A percentile compares a stretch with the other conserved stretches of the same genome.
Conservation (phyloP, 2,329 filamentous ascomycete genomes). For the Epichloe sylvatica region DNA sequence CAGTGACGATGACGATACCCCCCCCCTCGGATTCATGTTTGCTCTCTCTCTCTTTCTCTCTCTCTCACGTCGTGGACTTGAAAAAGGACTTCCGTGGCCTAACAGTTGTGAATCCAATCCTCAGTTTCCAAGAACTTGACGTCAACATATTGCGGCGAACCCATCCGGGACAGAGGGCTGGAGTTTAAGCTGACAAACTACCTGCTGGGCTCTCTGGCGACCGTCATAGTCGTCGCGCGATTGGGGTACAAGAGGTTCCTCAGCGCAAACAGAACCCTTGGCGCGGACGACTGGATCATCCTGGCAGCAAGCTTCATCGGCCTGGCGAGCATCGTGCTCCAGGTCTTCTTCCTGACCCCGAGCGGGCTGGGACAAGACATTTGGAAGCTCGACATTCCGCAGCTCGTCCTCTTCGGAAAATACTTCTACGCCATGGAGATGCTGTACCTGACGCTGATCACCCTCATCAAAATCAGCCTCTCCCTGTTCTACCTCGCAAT, state of each 20-base stretch:
- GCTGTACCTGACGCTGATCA: conserved; percentile 29
- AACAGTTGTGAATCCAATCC: no score
- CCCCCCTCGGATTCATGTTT: no score
- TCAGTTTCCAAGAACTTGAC: conserved; percentile 9
- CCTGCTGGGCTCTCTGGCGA: conserved; percentile 17
- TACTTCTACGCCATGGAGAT: conserved; percentile 24
- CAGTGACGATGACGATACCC: neutral
- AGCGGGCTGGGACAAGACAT: conserved; percentile 29
- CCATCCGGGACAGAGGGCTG: conserved; percentile 13
- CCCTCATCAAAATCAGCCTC: conserved; percentile 31
- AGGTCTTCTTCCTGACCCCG: conserved; percentile 12
- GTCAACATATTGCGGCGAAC: conserved; percentile 10
- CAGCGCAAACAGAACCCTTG: conserved; percentile 15
- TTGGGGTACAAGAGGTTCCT: conserved; percentile 15
- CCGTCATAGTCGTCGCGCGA: conserved; percentile 21
- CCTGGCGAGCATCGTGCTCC: conserved; percentile 13
- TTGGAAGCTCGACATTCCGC: conserved; percentile 25
- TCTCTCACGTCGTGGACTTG: no score
- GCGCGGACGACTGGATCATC: conserved; percentile 19
- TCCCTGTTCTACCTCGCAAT: conserved; percentile 36
- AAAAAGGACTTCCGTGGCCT: no score
- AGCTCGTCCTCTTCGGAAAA: conserved; percentile 25
- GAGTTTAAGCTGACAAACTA: conserved; percentile 18
- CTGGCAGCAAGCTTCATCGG: conserved; percentile 11
- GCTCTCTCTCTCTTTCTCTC: no score